Conservation (phyloP, 805 yeast species). For the Wickerhamomyces ciferrii region DNA sequence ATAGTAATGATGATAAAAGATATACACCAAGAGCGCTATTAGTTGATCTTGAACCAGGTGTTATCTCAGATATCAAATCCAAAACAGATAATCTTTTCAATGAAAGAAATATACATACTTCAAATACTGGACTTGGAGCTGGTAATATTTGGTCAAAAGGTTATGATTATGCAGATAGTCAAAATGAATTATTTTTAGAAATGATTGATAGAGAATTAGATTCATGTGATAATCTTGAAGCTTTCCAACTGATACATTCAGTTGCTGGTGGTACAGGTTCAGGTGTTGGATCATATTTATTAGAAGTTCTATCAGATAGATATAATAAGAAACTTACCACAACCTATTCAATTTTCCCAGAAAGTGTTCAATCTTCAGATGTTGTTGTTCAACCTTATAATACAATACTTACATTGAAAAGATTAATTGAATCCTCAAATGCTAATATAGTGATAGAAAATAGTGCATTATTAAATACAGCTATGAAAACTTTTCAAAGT, state of each 20-base stretch:
- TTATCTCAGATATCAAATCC: slow-evolving; percentile 57
- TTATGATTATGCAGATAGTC: slow-evolving; percentile 62
- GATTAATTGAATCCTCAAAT: slow-evolving; percentile 83
- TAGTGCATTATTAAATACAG: slow-evolving; percentile 71
- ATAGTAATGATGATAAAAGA: slow-evolving; percentile 63
- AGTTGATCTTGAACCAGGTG: slow-evolving; percentile 88
- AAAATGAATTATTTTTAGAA: slow-evolving; percentile 71
- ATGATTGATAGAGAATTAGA: slow-evolving; percentile 88
- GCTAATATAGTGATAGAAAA: slow-evolving; percentile 89
- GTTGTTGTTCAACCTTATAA: slow-evolving; percentile 99
- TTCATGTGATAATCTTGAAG: slow-evolving; percentile 82
- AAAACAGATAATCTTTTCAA: slow-evolving; percentile 63
- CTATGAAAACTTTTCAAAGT: slow-evolving; percentile 53
- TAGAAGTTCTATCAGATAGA: slow-evolving; percentile 76
- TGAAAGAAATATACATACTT: slow-evolving; percentile 74
- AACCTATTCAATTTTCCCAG: slow-evolving; percentile 85
- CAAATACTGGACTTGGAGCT: slow-evolving; percentile 86
- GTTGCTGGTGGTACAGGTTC: slow-evolving; percentile 99
- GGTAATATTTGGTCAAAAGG: slow-evolving; percentile 97
- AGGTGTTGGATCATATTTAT: slow-evolving; percentile 80
- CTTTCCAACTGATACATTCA: slow-evolving; percentile 87
- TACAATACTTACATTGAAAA: slow-evolving; percentile 71
- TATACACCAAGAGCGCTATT: slow-evolving; percentile 87
- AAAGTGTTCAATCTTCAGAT: slow-evolving; percentile 74
- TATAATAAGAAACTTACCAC: slow-evolving; percentile 78